Base-by-base conservation (phyloP, 495 filamentous ascomycete species). In the Xylaria cubensis region DNA sequence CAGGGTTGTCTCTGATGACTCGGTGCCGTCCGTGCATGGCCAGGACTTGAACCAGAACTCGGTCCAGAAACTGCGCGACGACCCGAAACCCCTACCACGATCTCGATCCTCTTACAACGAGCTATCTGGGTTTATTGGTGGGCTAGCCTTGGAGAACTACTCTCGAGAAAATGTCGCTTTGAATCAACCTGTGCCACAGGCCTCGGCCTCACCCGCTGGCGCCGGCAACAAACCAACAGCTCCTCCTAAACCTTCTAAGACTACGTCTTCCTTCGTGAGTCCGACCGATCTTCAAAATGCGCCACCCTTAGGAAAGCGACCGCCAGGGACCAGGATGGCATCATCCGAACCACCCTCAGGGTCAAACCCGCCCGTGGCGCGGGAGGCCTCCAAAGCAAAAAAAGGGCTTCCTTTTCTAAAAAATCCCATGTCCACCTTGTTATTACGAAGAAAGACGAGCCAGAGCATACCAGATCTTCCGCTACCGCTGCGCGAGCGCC, bases 281-380 rank as follows among this genome's bases (percentile, higher is more conserved):
- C 79, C 83, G 34, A 79, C 79, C 19, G 80, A 84, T 56, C 72
- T 77, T 12, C 81, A 83, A 32, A 79, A 80, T 72, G 75, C 70
- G 10, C 50, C 72, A 17, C n/a, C 73, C 44, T 64, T 69, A 36
- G 74, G 76, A 6, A 80, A 79, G 56, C 79, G 80, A 26, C 78
- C 78, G 10, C 62, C 74, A 1, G 83, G 84, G 12, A 72, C 80
- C 39, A 80, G 80, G 48, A 71, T 84, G 56, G 75, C 79, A 12
- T n/a, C 13, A 17, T 81, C 76, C 50, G 85, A 85, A 15, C 75
- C 80, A 2, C 68, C 73, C 8, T n/a, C 89, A 10, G 90, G 91
- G 83, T 86, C 90, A 13, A 81, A 92, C 17, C 82, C 92, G 36
- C 86, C 89, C 4, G 71, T 85, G 84, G 55, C 84, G 85, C 70